Conservation (phyloP, 2,329 filamentous ascomycete genomes). For the Fusarium nanum region DNA sequence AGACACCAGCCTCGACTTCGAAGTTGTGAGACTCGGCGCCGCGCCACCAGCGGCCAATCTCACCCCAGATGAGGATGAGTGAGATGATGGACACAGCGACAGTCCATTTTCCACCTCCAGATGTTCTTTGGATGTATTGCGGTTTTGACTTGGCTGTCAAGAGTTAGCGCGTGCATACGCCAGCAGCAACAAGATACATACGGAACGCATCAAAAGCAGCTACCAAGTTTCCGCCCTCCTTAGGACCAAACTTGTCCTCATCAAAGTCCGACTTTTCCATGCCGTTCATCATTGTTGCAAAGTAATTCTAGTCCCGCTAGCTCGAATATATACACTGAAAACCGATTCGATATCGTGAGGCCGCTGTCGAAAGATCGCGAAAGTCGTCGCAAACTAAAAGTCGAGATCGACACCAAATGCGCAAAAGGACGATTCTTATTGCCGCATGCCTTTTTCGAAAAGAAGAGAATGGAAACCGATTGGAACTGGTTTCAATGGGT, state of each 20-base stretch:
- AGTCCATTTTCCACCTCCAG: slow-evolving; percentile 93
- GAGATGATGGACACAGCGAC: slow-evolving; percentile 82
- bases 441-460: slow-evolving; percentile 39
- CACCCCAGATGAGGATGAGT: slow-evolving; percentile 78
- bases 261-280: slow-evolving; percentile 74
- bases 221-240: slow-evolving; percentile 68
- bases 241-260: slow-evolving; percentile 84
- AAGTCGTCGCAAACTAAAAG: slow-evolving; percentile 32
- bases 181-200: slow-evolving; percentile 59
- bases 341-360: not conserved
- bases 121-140: slow-evolving; percentile 86
- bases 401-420: slow-evolving; percentile 36
- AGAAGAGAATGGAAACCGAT: slow-evolving; percentile 28
- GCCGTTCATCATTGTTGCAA: slow-evolving; percentile 74
- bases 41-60: slow-evolving; percentile 84
- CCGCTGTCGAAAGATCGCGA: slow-evolving; percentile 19
- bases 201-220: slow-evolving; percentile 97
- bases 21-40: slow-evolving; percentile 90
- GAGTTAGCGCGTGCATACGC: slow-evolving; percentile 25
- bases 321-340: slow-evolving; percentile 23
- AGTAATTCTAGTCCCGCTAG: slow-evolving; percentile 30
- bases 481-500: slow-evolving; percentile 22
- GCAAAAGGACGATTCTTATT: slow-evolving; percentile 27
- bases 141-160: slow-evolving; percentile 91
- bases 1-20: slow-evolving; percentile 90